Conservation (phyloP, 1,284 basidiomycete species). For the Austroboletus novae-zelandiae region DNA sequence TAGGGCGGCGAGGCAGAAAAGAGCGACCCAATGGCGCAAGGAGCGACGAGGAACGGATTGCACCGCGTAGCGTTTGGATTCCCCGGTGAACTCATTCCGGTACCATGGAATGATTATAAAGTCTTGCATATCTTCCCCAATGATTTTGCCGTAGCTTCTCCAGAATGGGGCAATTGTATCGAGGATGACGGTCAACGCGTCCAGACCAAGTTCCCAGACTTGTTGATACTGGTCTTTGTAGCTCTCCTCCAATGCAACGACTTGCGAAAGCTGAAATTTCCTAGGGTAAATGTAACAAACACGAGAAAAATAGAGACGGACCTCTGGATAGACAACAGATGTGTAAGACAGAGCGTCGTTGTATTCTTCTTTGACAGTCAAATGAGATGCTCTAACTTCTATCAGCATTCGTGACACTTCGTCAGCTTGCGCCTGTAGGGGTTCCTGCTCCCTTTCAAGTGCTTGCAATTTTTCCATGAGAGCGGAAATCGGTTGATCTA, state of each 20-base stretch:
- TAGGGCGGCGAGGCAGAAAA: constrained; percentile 48
- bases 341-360: constrained; percentile 66
- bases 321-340: constrained; percentile 74
- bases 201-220: constrained; percentile 73
- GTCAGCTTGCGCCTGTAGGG: constrained; percentile 41
- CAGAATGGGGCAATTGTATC: constrained; percentile 75
- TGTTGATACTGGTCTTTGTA: constrained; percentile 75
- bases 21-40: constrained; percentile 61
- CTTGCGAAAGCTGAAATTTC: constrained; percentile 54
- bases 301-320: constrained; percentile 28
- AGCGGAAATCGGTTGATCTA: constrained; percentile 52
- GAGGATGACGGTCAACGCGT: constrained; percentile 66
- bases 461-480: constrained; percentile 41
- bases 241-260: constrained; percentile 67
- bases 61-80: constrained; percentile 64
- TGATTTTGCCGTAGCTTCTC: constrained; percentile 73
- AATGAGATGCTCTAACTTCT: constrained; percentile 54
- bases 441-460: constrained; percentile 44
- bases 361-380: constrained; percentile 58
- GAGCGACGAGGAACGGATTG: constrained; percentile 58
- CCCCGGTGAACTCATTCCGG: constrained; percentile 77
- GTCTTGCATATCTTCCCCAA: constrained; percentile 71
- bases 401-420: constrained; percentile 48
- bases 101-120: constrained; percentile 78
- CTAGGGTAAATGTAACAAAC: constrained; percentile 3